Percentiles rank a stretch among this genome's conserved stretches.
phyloP scores from a whole-genome alignment of 495 filamentous ascomycete genomes.

The Poronia punctata region DNA sequence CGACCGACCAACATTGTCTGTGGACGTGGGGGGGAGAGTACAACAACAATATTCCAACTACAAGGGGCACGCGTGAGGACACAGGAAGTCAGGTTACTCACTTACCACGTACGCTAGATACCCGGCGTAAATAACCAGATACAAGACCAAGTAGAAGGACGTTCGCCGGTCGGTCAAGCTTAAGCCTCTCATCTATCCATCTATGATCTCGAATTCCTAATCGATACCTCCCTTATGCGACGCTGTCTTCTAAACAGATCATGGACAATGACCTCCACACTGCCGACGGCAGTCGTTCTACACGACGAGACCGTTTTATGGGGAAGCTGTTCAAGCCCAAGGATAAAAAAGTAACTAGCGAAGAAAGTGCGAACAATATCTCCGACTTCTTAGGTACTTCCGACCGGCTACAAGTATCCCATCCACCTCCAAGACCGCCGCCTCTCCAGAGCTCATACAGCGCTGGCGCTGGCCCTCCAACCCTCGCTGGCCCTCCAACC shows the following conservation, averaged over 20 bases:
- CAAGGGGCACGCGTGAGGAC: too few relatives aligned
- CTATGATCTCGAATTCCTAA: background rate
- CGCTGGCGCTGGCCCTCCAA: too few relatives aligned
- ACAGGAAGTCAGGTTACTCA: too few relatives aligned
- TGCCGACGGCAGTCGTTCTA: conserved; percentile 30
- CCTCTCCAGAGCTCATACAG: conserved; percentile 12
- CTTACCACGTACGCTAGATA: too few relatives aligned
- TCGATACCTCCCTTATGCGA: conserved; percentile 3
- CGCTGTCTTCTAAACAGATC: conserved; percentile 5
- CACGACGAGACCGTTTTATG: conserved; percentile 40
- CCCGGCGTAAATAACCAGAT: too few relatives aligned
- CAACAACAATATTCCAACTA: too few relatives aligned
- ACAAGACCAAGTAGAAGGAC: too few relatives aligned
- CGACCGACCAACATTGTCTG: too few relatives aligned
- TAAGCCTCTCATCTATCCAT: too few relatives aligned
- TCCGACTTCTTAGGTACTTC: conserved; percentile 40
- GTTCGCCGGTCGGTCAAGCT: too few relatives aligned
- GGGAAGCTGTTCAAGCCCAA: conserved; percentile 42
- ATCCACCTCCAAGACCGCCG: conserved; percentile 26
- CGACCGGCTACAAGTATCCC: conserved; percentile 34
- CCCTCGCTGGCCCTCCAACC: conserved; percentile 24
- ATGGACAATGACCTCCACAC: conserved; percentile 40
- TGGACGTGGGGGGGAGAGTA: too few relatives aligned
- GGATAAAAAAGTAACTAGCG: conserved; percentile 34
- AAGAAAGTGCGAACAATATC: conserved; percentile 31